Evolutionary conservation across 179 eudicot species (phyloP).

Genomic region (Camellia oleifera): DNA sequence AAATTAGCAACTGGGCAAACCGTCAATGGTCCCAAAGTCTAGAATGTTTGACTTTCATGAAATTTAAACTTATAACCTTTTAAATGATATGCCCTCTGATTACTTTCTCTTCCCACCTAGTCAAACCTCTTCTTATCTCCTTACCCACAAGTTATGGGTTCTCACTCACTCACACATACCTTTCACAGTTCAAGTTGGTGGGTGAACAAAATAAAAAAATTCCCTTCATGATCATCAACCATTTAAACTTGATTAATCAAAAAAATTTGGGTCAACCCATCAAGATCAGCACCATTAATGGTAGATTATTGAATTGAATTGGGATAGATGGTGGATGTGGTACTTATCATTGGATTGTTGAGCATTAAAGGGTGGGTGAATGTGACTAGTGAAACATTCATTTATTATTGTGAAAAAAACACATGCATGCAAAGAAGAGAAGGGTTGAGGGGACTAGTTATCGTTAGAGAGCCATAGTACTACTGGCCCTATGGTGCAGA

Average conservation of each 20-base stretch:
- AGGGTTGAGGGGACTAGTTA: neutral
- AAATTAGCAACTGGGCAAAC: too few species aligned
- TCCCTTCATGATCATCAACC: neutral
- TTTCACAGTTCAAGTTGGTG: conserved; percentile 18
- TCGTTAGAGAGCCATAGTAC: neutral
- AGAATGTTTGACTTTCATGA: too few species aligned
- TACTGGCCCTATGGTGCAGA: neutral
- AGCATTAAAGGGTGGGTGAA: neutral
- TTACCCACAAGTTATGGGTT: conserved; percentile 7
- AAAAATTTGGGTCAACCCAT: neutral
- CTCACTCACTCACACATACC: neutral
- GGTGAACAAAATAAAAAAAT: neutral
- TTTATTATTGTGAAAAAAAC: neutral
- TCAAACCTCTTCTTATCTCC: neutral
- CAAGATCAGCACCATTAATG: neutral
- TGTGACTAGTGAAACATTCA: neutral
- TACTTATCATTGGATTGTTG: neutral
- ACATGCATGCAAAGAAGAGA: neutral
- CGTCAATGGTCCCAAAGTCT: too few species aligned
- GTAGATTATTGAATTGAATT: neutral
- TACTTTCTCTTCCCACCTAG: too few species aligned
- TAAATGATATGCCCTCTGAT: too few species aligned
- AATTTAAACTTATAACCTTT: too few species aligned
- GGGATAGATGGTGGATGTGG: neutral
- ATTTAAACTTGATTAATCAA: neutral